Conservation (phyloP, 805 yeast species). For the Pachysolen tannophilus region DNA sequence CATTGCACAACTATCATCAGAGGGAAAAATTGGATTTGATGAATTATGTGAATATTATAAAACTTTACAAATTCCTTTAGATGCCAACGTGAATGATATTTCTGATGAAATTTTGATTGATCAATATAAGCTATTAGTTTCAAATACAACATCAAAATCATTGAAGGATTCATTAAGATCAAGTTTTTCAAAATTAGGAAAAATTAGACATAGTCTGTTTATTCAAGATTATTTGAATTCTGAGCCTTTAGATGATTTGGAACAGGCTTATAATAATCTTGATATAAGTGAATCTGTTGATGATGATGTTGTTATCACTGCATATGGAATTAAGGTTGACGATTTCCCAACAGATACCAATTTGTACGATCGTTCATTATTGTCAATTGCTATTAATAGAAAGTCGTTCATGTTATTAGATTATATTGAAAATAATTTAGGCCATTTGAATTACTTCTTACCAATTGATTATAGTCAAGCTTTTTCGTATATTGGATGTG, state of each 20-base stretch:
- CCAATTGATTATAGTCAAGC: slow-evolving; percentile 25
- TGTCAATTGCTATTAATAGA: slow-evolving; percentile 52
- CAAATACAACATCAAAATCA: slow-evolving; percentile 14
- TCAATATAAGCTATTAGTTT: slow-evolving; percentile 14
- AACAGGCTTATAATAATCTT: slow-evolving; percentile 43
- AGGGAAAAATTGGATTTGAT: slow-evolving; percentile 43
- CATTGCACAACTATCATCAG: slow-evolving; percentile 38
- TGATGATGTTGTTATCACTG: slow-evolving; percentile 69
- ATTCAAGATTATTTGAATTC: slow-evolving; percentile 31
- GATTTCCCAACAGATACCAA: slow-evolving; percentile 40
- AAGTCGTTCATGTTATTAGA: slow-evolving; percentile 51
- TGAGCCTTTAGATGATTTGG: slow-evolving; percentile 37
- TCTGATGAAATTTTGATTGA: slow-evolving; percentile 18
- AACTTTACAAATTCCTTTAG: slow-evolving; percentile 17
- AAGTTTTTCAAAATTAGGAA: slow-evolving; percentile 30
- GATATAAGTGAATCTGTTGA: slow-evolving; percentile 46
- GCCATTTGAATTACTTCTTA: slow-evolving; percentile 16
- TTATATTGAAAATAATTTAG: slow-evolving; percentile 39
- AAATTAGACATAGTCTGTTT: slow-evolving; percentile 25
- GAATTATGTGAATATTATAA: slow-evolving; percentile 26
- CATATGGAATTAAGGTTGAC: slow-evolving; percentile 55
- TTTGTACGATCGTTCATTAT: slow-evolving; percentile 43
- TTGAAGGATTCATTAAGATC: slow-evolving; percentile 26
- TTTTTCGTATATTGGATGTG: slow-evolving; percentile 38
- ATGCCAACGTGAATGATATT: slow-evolving; percentile 10